Percentiles rank a stretch among this genome's conserved stretches.
Conservation (phyloP, 2,329 filamentous ascomycete species). For the Bipolaris oryzae region DNA sequence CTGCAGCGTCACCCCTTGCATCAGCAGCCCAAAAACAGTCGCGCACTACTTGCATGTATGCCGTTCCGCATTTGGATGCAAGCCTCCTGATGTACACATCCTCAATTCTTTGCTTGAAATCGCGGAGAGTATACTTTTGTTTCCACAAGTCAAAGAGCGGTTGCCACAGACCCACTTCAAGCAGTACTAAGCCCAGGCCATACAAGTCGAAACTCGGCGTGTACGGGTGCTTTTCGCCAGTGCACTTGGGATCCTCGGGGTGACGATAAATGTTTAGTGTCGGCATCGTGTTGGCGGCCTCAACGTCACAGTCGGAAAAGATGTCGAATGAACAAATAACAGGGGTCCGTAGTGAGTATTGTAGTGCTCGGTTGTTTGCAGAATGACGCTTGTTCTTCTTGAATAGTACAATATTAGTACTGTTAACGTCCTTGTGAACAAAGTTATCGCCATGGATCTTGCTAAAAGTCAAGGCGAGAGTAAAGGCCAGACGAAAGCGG, state of each 20-base stretch:
- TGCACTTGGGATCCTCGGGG: constrained; percentile 58
- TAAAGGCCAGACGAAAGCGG: constrained; percentile 76
- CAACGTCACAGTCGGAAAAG: constrained; percentile 65
- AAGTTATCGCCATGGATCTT: constrained; percentile 73
- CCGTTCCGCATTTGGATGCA: constrained; percentile 70
- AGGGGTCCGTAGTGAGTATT: constrained; percentile 67
- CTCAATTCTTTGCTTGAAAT: constrained; percentile 69
- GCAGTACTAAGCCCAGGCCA: constrained; percentile 72
- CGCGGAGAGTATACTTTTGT: constrained; percentile 63
- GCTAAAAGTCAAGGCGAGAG: constrained; percentile 74
- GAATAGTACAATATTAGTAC: constrained; percentile 72
- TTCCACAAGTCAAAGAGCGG: constrained; percentile 66
- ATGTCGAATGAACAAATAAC: constrained; percentile 76
- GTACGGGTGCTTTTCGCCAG: constrained; percentile 36
- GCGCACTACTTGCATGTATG: constrained; percentile 77
- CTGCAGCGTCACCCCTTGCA: constrained; percentile 38
- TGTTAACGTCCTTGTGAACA: constrained; percentile 72
- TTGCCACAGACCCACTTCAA: constrained; percentile 78
- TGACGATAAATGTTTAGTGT: constrained; percentile 69
- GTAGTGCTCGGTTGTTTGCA: constrained; percentile 48
- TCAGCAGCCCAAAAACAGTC: constrained; percentile 75
- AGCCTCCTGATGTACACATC: constrained; percentile 68
- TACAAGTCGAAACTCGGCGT: constrained; percentile 67
- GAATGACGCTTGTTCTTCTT: constrained; percentile 53
- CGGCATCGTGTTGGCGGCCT: constrained; percentile 49